A percentile compares a stretch with the other conserved stretches of the same genome.
These are phyloP conservation scores for Seiridium cupressi DNA, from an alignment of 2,329 filamentous ascomycete genomes.

Conservation along the genomic window DNA sequence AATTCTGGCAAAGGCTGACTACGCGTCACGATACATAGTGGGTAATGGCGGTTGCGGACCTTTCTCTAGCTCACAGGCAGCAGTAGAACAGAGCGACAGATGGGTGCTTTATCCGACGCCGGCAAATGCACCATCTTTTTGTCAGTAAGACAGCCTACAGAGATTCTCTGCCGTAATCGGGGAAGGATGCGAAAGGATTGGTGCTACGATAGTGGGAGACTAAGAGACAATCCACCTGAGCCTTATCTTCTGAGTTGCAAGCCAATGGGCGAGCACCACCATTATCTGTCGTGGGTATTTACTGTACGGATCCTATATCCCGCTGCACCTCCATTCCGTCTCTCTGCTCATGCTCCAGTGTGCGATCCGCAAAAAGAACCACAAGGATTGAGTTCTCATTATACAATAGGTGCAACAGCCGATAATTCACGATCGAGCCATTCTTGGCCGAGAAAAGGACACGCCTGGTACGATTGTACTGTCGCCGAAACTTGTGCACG, in stretches of 20 bases:
- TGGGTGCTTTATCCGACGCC: neutral
- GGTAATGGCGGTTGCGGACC: neutral
- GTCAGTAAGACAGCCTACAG: neutral
- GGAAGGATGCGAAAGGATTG: neutral
- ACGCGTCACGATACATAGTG: neutral
- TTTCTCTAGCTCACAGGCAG: neutral
- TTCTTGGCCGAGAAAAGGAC: neutral
- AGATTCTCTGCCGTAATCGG: neutral
- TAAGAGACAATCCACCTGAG: neutral
- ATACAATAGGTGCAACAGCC: constrained; percentile 1
- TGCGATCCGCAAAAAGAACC: neutral
- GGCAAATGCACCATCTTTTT: neutral
- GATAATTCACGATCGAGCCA: neutral
- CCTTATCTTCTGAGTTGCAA: constrained; percentile 3
- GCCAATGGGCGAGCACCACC: neutral
- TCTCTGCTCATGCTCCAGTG: neutral
- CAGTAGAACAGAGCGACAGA: neutral
- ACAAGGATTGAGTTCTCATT: neutral
- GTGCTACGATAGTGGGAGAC: neutral
- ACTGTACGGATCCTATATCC: constrained; percentile 3
- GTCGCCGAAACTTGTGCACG: neutral
- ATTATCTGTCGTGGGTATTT: constrained; percentile 4
- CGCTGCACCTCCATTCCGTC: constrained; percentile 1
- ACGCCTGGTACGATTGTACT: neutral
- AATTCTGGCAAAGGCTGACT: neutral